Evolutionary conservation across 306 rosid genomes (phyloP).

Genomic region (Vachellia pachyceras): DNA sequence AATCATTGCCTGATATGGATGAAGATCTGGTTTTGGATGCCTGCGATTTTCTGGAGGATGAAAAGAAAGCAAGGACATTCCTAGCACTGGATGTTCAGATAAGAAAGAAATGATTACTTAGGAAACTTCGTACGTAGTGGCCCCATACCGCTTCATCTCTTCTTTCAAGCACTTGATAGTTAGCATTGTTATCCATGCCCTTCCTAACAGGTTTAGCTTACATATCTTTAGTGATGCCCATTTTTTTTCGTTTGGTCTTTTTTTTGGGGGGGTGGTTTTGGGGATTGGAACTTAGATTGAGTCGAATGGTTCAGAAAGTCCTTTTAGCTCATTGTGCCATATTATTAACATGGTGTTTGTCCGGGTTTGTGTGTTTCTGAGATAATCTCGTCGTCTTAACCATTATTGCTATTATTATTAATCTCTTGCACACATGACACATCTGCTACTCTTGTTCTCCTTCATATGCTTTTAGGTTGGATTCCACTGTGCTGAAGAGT

Average conservation of each 20-base stretch:
- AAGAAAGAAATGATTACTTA: slow-evolving; percentile 73
- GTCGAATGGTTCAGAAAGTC: background rate
- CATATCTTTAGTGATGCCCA: background rate
- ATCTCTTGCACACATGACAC: background rate
- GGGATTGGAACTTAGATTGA: background rate
- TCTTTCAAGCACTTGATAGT: background rate
- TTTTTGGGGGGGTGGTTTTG: background rate
- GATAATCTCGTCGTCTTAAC: too few species aligned
- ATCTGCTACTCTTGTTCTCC: background rate
- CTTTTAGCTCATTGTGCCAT: background rate
- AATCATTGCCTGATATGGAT: slow-evolving; percentile 83
- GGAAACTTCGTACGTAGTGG: slow-evolving; percentile 64
- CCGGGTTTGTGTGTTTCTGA: too few species aligned
- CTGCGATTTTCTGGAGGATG: slow-evolving; percentile 80
- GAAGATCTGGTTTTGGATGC: slow-evolving; percentile 85
- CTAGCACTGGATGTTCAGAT: slow-evolving; percentile 65
- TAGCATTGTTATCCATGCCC: slow-evolving; percentile 11
- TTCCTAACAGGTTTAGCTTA: slow-evolving; percentile 14
- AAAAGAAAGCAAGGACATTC: slow-evolving; percentile 75
- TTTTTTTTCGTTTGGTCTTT: background rate
- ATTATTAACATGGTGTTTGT: background rate
- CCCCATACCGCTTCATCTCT: background rate
- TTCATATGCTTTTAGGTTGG: background rate
- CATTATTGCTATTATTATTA: background rate
- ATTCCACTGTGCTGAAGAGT: background rate